Base-by-base conservation (phyloP, 2,329 filamentous ascomycete genomes). In the Verticillium dahliae region DNA sequence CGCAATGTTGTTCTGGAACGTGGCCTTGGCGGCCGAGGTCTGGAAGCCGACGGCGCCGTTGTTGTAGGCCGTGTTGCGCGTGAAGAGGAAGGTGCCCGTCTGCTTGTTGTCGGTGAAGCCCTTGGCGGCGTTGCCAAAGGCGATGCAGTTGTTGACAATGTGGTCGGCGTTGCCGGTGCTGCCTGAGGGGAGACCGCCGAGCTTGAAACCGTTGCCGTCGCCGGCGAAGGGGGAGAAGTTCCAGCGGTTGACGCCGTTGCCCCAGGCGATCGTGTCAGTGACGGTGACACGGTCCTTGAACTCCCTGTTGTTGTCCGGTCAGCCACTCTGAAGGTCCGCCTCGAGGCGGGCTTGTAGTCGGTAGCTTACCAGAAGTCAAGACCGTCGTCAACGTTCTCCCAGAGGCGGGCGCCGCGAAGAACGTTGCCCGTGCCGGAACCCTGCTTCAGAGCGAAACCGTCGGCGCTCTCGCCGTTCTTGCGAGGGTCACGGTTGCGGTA, bases 351-450 rank as follows among this genome's bases (percentile, higher is more conserved):
- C 27, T 31, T 5, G 5, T 4, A 1, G 13, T 1, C 13, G 10
- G 22, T 18, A 45, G 55, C 63, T 56, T 58, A 66, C 65, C 65
- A 67, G 15, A 65, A 63, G n/a, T 67, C 63, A 2, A 67, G 62
- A 33, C 80, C 80, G 59, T 82, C 80, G 45, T 82, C 80, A 6
- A 81, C 80, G 37, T 82, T 82, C 60, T 82, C 74, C 78, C 78
- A 82, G 0, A 81, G 71, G 18, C 80, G 74, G 0, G 78, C 76
- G 6, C 77, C 77, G 34, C 75, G 74, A 6, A 81, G 65, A 1
- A 77, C 65, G 58, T 82, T 82, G 9, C 80, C 80, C 22, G 73
- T 73, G 3, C 80, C 80, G 1, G 68, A 71, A 6, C 80, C 80
- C 55, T 77, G 74, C 67, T 82, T 82, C 67, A 74, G 76, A 1